These are phyloP conservation scores for Sphagnum magellanicum DNA, from an alignment of 228 moss, liverwort and hornwort genomes.

Conservation along the genomic window DNA sequence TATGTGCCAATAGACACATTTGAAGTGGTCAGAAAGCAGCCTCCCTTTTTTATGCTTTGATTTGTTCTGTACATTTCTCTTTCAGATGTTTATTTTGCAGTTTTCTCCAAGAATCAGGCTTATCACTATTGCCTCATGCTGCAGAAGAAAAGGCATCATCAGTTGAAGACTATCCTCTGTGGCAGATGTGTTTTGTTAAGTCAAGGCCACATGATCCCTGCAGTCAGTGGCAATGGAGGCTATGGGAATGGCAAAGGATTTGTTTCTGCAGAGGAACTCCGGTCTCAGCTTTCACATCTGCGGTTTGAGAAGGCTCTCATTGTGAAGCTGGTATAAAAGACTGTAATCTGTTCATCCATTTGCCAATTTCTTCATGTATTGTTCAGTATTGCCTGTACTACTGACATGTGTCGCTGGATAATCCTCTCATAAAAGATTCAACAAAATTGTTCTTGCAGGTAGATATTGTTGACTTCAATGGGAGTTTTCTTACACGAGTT, in stretches of 20 bases:
- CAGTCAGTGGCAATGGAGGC: constrained; percentile 92
- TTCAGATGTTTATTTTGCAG: neutral
- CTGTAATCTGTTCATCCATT: neutral
- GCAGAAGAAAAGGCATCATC: constrained; percentile 99
- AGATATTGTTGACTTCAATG: constrained; percentile 97
- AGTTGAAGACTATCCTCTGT: constrained; percentile 92
- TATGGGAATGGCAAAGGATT: constrained; percentile 87
- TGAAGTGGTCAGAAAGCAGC: constrained; percentile 46
- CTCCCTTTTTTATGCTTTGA: neutral
- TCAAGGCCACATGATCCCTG: constrained; percentile 98
- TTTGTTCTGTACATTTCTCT: neutral
- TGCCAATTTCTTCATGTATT: neutral
- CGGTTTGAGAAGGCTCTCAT: constrained; percentile 77
- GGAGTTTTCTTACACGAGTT: constrained; percentile 88
- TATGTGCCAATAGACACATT: constrained; percentile 67
- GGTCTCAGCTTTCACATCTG: constrained; percentile 82
- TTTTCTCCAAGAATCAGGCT: neutral
- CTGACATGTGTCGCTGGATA: too few relatives aligned
- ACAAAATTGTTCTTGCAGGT: constrained; percentile 41
- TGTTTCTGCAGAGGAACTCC: constrained; percentile 79
- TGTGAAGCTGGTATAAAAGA: constrained; percentile 68
- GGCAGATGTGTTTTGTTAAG: constrained; percentile 95
- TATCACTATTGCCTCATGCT: constrained; percentile 1
- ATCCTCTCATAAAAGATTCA: too few relatives aligned
- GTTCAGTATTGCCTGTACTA: neutral